Evolutionary conservation across 2,329 filamentous ascomycete species (phyloP).

Genomic region (Huntiella abstrusa): DNA sequence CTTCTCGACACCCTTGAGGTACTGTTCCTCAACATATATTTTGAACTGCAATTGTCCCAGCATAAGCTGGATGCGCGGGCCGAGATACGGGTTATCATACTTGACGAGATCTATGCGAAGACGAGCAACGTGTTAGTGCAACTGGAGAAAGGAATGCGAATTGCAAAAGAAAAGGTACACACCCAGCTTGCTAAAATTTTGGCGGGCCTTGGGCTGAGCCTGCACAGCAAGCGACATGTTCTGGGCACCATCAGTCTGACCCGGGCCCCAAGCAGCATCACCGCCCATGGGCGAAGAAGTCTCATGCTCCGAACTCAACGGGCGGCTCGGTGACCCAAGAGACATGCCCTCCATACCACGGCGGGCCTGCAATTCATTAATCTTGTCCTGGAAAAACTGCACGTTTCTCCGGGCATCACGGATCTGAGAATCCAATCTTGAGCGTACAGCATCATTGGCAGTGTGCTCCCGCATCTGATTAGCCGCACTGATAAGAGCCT

Average conservation of each 20-base stretch:
- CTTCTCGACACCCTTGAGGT: slow-evolving; percentile 96
- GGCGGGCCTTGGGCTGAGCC: slow-evolving; percentile 51
- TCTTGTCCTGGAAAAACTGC: slow-evolving; percentile 83
- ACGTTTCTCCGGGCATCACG: slow-evolving; percentile 86
- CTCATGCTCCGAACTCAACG: slow-evolving; percentile 27
- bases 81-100: slow-evolving; percentile 89
- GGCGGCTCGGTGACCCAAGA: slow-evolving; percentile 30
- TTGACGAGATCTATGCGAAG: slow-evolving; percentile 68
- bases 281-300: slow-evolving; percentile 56
- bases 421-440: slow-evolving; percentile 82
- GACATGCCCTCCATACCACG: slow-evolving; percentile 51
- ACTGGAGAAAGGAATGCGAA: neutral
- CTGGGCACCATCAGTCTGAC: slow-evolving; percentile 42
- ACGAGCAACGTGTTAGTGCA: neutral
- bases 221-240: slow-evolving; percentile 35
- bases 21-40: slow-evolving; percentile 95
- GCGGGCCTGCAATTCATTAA: slow-evolving; percentile 73
- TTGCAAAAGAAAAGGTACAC: slow-evolving; percentile 18
- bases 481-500: slow-evolving; percentile 82
- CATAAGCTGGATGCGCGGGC: slow-evolving; percentile 97
- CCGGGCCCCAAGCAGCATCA: slow-evolving; percentile 61
- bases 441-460: slow-evolving; percentile 78
- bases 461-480: slow-evolving; percentile 92
- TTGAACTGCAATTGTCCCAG: slow-evolving; percentile 97
- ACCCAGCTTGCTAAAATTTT: slow-evolving; percentile 96